Evolutionary conservation across 352 stramenopile genomes (phyloP).

Genomic region (Phytophthora multivora): DNA sequence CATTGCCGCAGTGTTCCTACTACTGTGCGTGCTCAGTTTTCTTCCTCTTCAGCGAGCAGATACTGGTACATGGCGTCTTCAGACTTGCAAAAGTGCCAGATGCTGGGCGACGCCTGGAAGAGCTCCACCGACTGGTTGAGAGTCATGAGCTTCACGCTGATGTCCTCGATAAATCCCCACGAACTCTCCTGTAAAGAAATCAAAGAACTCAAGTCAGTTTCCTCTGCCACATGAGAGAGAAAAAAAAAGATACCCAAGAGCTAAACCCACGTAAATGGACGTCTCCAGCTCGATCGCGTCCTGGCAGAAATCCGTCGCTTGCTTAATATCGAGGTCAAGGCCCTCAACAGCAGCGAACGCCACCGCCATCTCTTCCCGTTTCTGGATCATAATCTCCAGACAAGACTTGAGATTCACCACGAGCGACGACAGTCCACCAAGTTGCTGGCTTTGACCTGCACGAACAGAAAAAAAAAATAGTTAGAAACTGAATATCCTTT

Average conservation of each 20-base stretch:
- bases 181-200: conserved; percentile 64
- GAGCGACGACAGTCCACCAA: conserved; percentile 72
- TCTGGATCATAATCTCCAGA: conserved; percentile 88
- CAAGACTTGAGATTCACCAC: conserved; percentile 83
- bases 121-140: conserved; percentile 70
- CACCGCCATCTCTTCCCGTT: conserved; percentile 74
- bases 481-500: background rate
- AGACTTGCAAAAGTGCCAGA: conserved; percentile 88
- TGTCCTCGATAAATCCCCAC: conserved; percentile 80
- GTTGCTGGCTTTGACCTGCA: conserved; percentile 83
- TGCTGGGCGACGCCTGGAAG: conserved; percentile 67
- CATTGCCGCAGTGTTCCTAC: background rate
- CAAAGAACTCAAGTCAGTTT: conserved; percentile 13
- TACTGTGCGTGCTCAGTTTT: conserved; percentile 30
- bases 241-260: background rate
- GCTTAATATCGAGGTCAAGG: conserved; percentile 83
- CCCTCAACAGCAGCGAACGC: conserved; percentile 75
- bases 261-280: conserved; percentile 61
- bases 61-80: conserved; percentile 83
- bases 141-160: conserved; percentile 70
- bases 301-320: conserved; percentile 80
- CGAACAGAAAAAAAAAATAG: conserved; percentile 2
- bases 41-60: conserved; percentile 73
- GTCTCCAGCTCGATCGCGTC: conserved; percentile 82
- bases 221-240: background rate